A percentile compares a stretch with the other conserved stretches of the same genome.
Conservation (phyloP, 805 yeast genomes). For the Myxozyma neglecta region DNA sequence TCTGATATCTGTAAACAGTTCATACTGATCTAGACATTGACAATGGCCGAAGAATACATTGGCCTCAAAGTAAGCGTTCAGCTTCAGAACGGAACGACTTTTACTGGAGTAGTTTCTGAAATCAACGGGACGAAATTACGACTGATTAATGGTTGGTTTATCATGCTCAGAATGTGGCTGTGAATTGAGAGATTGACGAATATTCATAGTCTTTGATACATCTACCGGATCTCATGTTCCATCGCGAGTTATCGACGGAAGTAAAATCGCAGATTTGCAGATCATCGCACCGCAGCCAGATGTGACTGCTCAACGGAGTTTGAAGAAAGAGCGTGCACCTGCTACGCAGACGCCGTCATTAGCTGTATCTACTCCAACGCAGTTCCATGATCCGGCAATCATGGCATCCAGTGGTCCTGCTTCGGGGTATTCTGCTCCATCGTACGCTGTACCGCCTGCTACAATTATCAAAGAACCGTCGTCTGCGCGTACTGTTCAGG, state of each 20-base stretch:
- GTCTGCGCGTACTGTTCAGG: background rate
- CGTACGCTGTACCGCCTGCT: conserved; percentile 4
- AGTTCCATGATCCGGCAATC: conserved; percentile 27
- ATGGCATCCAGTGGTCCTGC: conserved; percentile 3
- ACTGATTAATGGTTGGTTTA: conserved; percentile 43
- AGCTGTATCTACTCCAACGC: background rate
- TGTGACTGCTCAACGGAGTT: conserved; percentile 32
- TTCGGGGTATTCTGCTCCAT: conserved; percentile 2
- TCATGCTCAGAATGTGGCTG: background rate
- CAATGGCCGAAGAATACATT: conserved; percentile 16
- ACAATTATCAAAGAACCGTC: background rate
- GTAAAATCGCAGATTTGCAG: conserved; percentile 24
- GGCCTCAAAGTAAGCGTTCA: conserved; percentile 25
- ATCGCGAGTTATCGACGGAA: conserved; percentile 23
- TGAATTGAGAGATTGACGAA: background rate
- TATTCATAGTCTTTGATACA: conserved; percentile 26
- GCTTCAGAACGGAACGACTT: conserved; percentile 23
- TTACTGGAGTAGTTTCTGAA: conserved; percentile 47
- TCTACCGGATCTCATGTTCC: conserved; percentile 14
- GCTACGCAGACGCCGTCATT: too few species aligned
- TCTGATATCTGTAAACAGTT: too few species aligned
- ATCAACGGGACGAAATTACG: conserved; percentile 45
- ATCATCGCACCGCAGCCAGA: conserved; percentile 39
- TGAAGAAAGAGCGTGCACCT: conserved; percentile 3
- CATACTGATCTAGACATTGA: too few species aligned